A percentile compares a stretch with the other conserved stretches of the same genome.
Evolutionary conservation across 1,139 yeast genomes (phyloP).

Genomic region (Pichia sp.): DNA sequence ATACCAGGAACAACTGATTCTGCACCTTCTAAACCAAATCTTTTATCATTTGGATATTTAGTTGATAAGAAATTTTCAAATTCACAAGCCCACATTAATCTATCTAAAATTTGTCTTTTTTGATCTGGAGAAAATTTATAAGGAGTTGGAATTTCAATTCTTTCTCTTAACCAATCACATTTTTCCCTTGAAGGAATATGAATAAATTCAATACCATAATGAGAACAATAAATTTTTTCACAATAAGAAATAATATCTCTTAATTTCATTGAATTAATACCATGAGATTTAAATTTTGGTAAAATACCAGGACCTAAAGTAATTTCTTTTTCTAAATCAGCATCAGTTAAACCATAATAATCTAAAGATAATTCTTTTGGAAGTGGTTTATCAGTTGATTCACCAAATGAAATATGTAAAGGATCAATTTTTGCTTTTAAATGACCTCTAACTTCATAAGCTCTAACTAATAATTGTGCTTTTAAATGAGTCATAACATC

Average conservation of each 20-base stretch:
- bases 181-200: constrained; percentile 94
- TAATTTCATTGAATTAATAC: constrained; percentile 60
- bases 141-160: constrained; percentile 89
- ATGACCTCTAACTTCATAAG: constrained; percentile 98
- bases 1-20: constrained; percentile 96
- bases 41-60: constrained; percentile 96
- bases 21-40: constrained; percentile 98
- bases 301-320: constrained; percentile 96
- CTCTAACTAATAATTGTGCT: constrained; percentile 93
- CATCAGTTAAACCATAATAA: constrained; percentile 83
- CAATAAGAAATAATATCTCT: constrained; percentile 72
- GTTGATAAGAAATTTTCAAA: constrained; percentile 89
- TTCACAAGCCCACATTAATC: constrained; percentile 93
- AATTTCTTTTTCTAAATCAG: constrained; percentile 76
- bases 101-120: constrained; percentile 93
- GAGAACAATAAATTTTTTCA: constrained; percentile 79
- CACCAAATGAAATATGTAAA: constrained; percentile 80
- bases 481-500: constrained; percentile 87
- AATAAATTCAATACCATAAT: constrained; percentile 91
- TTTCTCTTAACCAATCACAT: constrained; percentile 98
- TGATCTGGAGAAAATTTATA: constrained; percentile 79
- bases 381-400: constrained; percentile 41
- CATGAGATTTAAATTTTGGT: constrained; percentile 73
- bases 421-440: constrained; percentile 95
- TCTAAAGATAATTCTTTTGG: constrained; percentile 90